Conservation (phyloP, 73 alveolate genomes). For the Paramecium sonneborni region DNA sequence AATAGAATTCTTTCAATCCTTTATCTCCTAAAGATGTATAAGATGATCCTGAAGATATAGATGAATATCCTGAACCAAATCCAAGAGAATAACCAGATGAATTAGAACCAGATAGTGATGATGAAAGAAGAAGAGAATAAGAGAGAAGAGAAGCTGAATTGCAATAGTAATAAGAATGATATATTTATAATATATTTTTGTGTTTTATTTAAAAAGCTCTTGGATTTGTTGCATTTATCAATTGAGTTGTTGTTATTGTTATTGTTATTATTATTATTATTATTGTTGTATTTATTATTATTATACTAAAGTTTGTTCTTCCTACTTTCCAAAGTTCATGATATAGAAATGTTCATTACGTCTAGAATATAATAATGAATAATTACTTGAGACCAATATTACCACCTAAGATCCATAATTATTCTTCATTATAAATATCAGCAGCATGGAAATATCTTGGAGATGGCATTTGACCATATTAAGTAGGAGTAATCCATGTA, state of each 20-base stretch:
- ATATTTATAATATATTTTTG: neutral
- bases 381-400: conserved; percentile 27
- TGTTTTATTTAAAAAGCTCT: neutral
- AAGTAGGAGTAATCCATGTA: neutral
- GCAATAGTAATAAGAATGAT: conserved; percentile 27
- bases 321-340: conserved; percentile 24
- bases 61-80: conserved; percentile 49
- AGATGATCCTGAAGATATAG: conserved; percentile 44
- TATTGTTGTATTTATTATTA: neutral
- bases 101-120: conserved; percentile 52
- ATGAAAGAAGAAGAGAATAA: conserved; percentile 54
- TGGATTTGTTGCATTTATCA: neutral
- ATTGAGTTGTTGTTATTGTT: neutral
- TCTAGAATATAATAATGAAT: neutral
- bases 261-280: neutral
- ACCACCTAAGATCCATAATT: conserved; percentile 46
- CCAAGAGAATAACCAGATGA: conserved; percentile 19
- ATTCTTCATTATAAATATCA: conserved; percentile 7
- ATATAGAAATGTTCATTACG: conserved; percentile 51
- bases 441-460: conserved; percentile 59
- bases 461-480: neutral
- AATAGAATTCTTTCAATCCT: neutral
- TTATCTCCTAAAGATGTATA: conserved; percentile 22
- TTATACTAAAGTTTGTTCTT: neutral
- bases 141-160: conserved; percentile 42